Evolutionary conservation across 2,329 filamentous ascomycete genomes (phyloP).

Genomic region (Alternaria angustiovoidea): DNA sequence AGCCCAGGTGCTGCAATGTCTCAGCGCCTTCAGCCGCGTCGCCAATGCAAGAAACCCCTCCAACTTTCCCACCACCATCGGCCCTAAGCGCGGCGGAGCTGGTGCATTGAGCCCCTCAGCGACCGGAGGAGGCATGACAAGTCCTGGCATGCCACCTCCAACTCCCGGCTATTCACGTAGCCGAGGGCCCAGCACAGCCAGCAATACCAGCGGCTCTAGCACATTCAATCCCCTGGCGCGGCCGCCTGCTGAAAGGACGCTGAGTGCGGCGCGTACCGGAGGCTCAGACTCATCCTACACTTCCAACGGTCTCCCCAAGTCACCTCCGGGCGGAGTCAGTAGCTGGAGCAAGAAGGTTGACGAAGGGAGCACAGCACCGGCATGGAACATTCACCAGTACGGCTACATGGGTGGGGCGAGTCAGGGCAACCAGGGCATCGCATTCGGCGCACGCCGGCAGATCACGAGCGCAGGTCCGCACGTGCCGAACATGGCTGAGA

Average conservation of each 20-base stretch:
- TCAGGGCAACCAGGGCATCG: conserved; percentile 92
- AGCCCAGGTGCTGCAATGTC: conserved; percentile 91
- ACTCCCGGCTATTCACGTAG: conserved; percentile 44
- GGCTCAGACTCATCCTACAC: conserved; percentile 66
- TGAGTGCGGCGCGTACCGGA: conserved; percentile 59
- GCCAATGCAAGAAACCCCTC: conserved; percentile 78
- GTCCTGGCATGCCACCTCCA: conserved; percentile 36
- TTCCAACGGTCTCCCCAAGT: conserved; percentile 58
- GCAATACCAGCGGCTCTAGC: conserved; percentile 52
- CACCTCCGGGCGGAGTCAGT: conserved; percentile 68
- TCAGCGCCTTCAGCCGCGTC: conserved; percentile 88
- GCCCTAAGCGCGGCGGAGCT: conserved; percentile 69
- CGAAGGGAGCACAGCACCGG: conserved; percentile 80
- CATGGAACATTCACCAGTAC: conserved; percentile 99
- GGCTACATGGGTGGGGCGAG: conserved; percentile 96
- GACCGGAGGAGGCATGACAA: conserved; percentile 37
- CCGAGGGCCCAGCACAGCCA: conserved; percentile 58
- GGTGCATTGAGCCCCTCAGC: conserved; percentile 45
- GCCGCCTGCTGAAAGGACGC: conserved; percentile 43
- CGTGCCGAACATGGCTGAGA: conserved; percentile 84
- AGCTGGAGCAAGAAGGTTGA: conserved; percentile 91
- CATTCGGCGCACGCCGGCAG: conserved; percentile 89
- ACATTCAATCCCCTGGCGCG: conserved; percentile 56
- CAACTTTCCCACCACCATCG: conserved; percentile 78
- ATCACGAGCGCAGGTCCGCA: conserved; percentile 84